Percentiles rank a stretch among this genome's conserved stretches.
Evolutionary conservation across 371 early-diverging fungal genomes (phyloP).

Genomic region (Rhizopus sp.): DNA sequence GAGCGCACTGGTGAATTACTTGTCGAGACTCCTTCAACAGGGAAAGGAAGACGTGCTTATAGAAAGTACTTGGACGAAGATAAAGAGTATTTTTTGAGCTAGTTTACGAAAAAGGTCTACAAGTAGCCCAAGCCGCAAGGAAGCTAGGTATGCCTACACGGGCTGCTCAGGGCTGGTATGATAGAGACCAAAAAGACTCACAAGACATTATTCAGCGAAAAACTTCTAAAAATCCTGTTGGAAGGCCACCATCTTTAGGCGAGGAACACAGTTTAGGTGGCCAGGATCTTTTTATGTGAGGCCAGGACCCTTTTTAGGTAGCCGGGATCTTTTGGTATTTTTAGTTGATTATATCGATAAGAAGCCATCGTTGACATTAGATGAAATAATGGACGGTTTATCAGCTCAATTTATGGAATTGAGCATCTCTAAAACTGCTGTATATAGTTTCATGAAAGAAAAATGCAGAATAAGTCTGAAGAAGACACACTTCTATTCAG

Average conservation of each 20-base stretch:
- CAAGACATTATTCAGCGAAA: too few species aligned
- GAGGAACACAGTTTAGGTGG: conserved; percentile 18
- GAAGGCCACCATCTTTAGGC: conserved; percentile 17
- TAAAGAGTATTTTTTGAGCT: too few species aligned
- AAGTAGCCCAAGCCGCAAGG: too few species aligned
- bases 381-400: conserved; percentile 24
- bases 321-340: conserved; percentile 9
- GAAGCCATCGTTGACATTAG: conserved; percentile 17
- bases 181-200: too few species aligned
- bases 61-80: too few species aligned
- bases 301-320: conserved; percentile 7
- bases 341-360: conserved; percentile 18
- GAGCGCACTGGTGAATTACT: too few species aligned
- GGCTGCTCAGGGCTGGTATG: too few species aligned
- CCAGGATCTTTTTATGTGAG: neutral
- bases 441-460: conserved; percentile 22
- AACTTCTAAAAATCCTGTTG: too few species aligned
- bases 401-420: conserved; percentile 23
- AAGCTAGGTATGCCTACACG: too few species aligned
- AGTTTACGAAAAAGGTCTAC: too few species aligned
- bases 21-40: too few species aligned
- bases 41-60: too few species aligned
- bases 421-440: conserved; percentile 15
- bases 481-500: conserved; percentile 23
- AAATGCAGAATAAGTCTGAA: conserved; percentile 29